These are phyloP conservation scores for Hanseniaspora mollemarum DNA, from an alignment of 805 yeast genomes.

Conservation along the genomic window DNA sequence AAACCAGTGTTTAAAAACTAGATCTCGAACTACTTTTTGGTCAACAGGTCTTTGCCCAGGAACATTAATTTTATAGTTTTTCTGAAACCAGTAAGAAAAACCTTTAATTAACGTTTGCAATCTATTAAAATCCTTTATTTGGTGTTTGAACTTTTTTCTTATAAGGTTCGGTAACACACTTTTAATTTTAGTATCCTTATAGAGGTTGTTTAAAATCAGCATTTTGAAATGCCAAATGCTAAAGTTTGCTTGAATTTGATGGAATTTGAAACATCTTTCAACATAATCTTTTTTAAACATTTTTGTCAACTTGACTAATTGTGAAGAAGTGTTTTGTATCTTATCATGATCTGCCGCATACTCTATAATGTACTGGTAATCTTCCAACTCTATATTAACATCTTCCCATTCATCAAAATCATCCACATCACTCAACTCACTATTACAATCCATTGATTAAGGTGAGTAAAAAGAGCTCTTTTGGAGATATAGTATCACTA, in stretches of 20 bases:
- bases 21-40: slow-evolving; percentile 17
- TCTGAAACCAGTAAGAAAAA: slow-evolving; percentile 23
- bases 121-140: slow-evolving; percentile 11
- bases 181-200: slow-evolving; percentile 17
- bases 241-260: slow-evolving; percentile 22
- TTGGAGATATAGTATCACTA: too few species aligned
- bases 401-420: slow-evolving; percentile 26
- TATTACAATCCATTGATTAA: not conserved
- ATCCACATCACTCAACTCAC: not conserved
- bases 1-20: not conserved
- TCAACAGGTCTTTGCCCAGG: slow-evolving; percentile 25
- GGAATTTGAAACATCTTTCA: slow-evolving; percentile 19
- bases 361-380: not conserved
- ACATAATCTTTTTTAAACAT: slow-evolving; percentile 12
- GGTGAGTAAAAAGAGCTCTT: not conserved
- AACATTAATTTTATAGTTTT: slow-evolving; percentile 22
- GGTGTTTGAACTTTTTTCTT: slow-evolving; percentile 19
- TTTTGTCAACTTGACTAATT: slow-evolving; percentile 14
- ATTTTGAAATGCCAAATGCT: slow-evolving; percentile 17
- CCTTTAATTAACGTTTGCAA: slow-evolving; percentile 22
- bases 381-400: slow-evolving; percentile 18
- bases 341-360: not conserved
- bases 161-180: slow-evolving; percentile 24
- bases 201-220: slow-evolving; percentile 19
- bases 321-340: not conserved